These are phyloP conservation scores for Helicocarpus griseus DNA, from an alignment of 2,329 filamentous ascomycete genomes.

Conservation along the genomic window DNA sequence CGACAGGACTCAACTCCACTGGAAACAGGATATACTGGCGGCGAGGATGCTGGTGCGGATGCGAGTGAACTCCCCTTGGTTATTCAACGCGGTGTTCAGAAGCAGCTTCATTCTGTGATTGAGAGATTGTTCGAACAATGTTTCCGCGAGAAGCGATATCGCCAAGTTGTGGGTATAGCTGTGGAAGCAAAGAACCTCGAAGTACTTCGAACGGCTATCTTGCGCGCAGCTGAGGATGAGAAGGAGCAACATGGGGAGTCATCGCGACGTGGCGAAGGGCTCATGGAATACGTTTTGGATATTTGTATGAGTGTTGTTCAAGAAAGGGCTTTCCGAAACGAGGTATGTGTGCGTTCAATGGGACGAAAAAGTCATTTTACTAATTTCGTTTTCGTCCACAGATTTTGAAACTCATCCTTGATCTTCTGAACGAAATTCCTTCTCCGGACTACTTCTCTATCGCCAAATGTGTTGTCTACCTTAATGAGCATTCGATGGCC, in stretches of 20 bases:
- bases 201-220: conserved; percentile 75
- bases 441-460: conserved; percentile 96
- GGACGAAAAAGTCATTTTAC: not conserved
- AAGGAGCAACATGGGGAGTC: conserved; percentile 53
- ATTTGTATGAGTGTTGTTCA: conserved; percentile 98
- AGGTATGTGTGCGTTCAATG: conserved; percentile 33
- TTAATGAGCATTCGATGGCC: conserved; percentile 85
- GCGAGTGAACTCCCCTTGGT: conserved; percentile 53
- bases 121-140: conserved; percentile 87
- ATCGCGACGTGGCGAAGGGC: conserved; percentile 63
- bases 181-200: conserved; percentile 89
- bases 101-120: conserved; percentile 72
- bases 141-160: conserved; percentile 74
- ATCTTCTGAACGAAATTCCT: conserved; percentile 85
- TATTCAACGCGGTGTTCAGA: conserved; percentile 63
- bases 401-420: conserved; percentile 86
- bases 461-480: conserved; percentile 92
- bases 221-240: conserved; percentile 79
- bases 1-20: conserved; percentile 58
- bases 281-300: conserved; percentile 92
- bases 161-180: conserved; percentile 92
- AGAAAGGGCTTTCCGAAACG: conserved; percentile 72
- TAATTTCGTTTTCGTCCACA: conserved; percentile 26
- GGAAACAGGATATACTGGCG: conserved; percentile 46
- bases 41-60: conserved; percentile 45